Evolutionary conservation across 805 yeast species (phyloP), one percentile per base, ranked within the genome.

Genomic region (Ogataea kodamae): DNA sequence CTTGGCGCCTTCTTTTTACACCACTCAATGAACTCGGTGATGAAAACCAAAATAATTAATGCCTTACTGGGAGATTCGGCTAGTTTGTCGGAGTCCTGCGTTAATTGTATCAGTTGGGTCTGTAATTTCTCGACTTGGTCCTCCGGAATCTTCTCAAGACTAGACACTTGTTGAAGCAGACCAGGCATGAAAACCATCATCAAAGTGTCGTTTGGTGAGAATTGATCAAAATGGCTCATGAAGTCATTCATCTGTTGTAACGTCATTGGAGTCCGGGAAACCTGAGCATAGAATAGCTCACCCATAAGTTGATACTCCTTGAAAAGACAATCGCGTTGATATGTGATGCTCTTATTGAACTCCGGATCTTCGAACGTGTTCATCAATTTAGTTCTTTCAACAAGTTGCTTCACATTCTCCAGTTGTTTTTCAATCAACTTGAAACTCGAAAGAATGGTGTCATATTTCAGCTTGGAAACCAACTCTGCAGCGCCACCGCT

Each of bases 241-340:
- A 81, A 36, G 11, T 57, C 50, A 11, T 50, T 45, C 46, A 70
- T 70, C 5, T 66, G 56, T 0, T 60, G 54, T 8, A 23, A 18
- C 9, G 13, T 24, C 21, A 14, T 17, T 9, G 32, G 24, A 5
- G 22, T 10, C 19, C 12, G 10, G 22, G 55, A 44, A 23, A 65
- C 62, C 22, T 62, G 62, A 3, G 64, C 61, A 46, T 56, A 74
- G 5, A 81, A 61, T 1, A 85, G 64, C 53, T 78, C 83, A 26
- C 89, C 80, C 35, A 89, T 58, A 2, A 69, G 52, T 48, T 86
- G 95, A 54, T 88, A 92, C 47, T 80, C 79, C 30, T 65, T 65
- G 33, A 76, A 69, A 18, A 85, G 63, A 43, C 76, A 76, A 36
- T 73, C 75, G 42, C 87, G 74, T 50, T 82, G 72, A 48, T 72